Conservation (phyloP, 2,329 filamentous ascomycete genomes). For the Trichothecium roseum region DNA sequence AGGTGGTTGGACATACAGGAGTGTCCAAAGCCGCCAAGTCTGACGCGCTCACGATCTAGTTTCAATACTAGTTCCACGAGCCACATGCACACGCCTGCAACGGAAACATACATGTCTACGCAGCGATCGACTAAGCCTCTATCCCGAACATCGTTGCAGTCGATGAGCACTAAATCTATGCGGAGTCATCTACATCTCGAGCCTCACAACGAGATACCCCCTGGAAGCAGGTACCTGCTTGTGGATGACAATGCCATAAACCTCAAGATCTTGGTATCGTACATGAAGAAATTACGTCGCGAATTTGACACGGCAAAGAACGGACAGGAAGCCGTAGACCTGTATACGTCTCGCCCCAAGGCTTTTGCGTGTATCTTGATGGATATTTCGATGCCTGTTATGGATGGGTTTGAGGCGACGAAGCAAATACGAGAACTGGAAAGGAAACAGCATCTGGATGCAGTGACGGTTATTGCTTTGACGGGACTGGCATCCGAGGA, state of each 20-base stretch:
- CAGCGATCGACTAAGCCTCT: no score
- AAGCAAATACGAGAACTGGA: slow-evolving; percentile 37
- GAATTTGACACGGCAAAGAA: slow-evolving; percentile 31
- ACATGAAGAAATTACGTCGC: slow-evolving; percentile 29
- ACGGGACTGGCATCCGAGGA: slow-evolving; percentile 40
- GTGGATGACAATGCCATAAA: slow-evolving; percentile 34
- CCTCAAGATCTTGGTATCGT: slow-evolving; percentile 28
- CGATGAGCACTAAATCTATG: no score
- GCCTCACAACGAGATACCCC: not conserved
- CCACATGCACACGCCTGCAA: no score
- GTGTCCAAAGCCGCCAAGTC: no score
- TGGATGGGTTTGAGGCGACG: slow-evolving; percentile 40
- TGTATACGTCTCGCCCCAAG: slow-evolving; percentile 19
- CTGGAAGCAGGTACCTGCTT: slow-evolving; percentile 18
- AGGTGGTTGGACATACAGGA: no score
- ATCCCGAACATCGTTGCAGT: no score
- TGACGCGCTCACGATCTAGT: no score
- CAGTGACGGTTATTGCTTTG: slow-evolving; percentile 38
- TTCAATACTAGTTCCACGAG: no score
- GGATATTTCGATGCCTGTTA: slow-evolving; percentile 47
- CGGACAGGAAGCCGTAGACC: slow-evolving; percentile 35
- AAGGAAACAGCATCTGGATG: slow-evolving; percentile 24
- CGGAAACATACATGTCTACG: no score
- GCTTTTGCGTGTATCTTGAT: slow-evolving; percentile 26
- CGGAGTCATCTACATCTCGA: not conserved